A percentile compares a stretch with the other conserved stretches of the same genome.
Evolutionary conservation across 148 eudicot genomes (phyloP).

Genomic region (Chenopodium formosanum): DNA sequence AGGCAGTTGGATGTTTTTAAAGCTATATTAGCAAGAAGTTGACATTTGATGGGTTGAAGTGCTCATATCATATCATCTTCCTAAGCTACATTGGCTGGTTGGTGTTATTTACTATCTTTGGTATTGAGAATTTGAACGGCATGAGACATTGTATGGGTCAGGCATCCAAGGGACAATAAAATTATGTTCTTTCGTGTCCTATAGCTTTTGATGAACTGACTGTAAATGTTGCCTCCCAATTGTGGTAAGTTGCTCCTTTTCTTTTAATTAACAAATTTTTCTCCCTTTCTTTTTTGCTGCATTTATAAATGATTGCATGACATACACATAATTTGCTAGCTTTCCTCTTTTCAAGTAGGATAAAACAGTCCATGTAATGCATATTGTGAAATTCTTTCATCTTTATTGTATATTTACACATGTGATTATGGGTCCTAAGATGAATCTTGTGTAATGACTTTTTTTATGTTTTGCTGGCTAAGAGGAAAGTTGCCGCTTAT

Average conservation of each 20-base stretch:
- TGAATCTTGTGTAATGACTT: not conserved
- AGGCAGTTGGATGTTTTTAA: constrained; percentile 40
- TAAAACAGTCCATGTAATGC: not conserved
- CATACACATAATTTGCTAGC: not conserved
- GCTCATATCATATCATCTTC: not conserved
- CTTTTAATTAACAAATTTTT: not conserved
- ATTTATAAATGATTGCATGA: not conserved
- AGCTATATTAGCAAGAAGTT: constrained; percentile 40
- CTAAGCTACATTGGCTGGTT: not conserved
- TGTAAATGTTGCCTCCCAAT: not conserved
- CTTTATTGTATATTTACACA: not conserved
- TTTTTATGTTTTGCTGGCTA: not conserved
- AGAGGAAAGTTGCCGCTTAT: not conserved
- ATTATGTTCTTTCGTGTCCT: not conserved
- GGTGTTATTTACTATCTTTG: not conserved
- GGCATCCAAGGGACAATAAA: not conserved
- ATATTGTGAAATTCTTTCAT: not conserved
- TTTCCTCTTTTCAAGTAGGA: not conserved
- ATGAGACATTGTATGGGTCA: constrained; percentile 3
- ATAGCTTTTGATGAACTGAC: constrained; percentile 7
- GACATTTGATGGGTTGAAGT: constrained; percentile 16
- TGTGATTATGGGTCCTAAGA: not conserved
- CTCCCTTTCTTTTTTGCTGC: not conserved
- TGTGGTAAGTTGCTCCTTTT: constrained; percentile 24
- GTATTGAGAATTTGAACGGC: not conserved